Evolutionary conservation across 2,329 filamentous ascomycete genomes (phyloP), one percentile per base, ranked within the genome.

Genomic region (Aureobasidium sp.): DNA sequence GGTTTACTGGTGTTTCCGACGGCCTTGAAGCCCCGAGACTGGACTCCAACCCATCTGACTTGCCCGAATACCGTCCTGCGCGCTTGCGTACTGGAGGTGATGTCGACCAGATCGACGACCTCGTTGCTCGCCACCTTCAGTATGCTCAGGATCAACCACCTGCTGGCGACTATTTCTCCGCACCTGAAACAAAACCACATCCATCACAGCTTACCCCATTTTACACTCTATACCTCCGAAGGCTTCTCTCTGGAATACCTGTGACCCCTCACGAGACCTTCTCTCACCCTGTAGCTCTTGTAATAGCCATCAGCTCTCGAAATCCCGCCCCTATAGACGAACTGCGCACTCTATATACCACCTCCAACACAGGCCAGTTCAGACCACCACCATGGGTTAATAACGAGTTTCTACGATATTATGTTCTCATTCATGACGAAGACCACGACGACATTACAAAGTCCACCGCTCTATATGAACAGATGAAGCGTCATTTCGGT

Each of bases 401-500:
- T 70, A 87, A 89, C 34, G 91, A 97, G 64, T 99, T 94, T 73
- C 78, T 99, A 65, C 85, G 94, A 65, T 99, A 99, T 74, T 99
- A 99, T 74, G 90, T 99, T 16, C 79, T 99, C 45, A 88, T 99
- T 21, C 94, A 99, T 69, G 94, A 99, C 68, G 95, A 99, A 75
- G 94, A 99, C 71, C 86, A 86, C 64, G 93, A 96, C 70, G 92
- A 99, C 71, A 96, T 97, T 64, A 85, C 85, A 41, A 89, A 91
- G 74, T 96, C 92, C 13, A 93, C 93, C 74, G 84, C 86, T 21
- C 79, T 97, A 32, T 99, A 96, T 74, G 94, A 99, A 68, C 91
- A 97, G 74, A 99, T 99, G 95, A 99, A 97, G 76, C 86, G 94
- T n/a, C 91, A 97, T 75, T 90, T 99, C 66, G 94, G 94, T 1